A percentile compares a stretch with the other conserved stretches of the same genome.
These are phyloP conservation scores for Komagataella ulmi DNA, from an alignment of 805 yeast genomes.

Conservation along the genomic window DNA sequence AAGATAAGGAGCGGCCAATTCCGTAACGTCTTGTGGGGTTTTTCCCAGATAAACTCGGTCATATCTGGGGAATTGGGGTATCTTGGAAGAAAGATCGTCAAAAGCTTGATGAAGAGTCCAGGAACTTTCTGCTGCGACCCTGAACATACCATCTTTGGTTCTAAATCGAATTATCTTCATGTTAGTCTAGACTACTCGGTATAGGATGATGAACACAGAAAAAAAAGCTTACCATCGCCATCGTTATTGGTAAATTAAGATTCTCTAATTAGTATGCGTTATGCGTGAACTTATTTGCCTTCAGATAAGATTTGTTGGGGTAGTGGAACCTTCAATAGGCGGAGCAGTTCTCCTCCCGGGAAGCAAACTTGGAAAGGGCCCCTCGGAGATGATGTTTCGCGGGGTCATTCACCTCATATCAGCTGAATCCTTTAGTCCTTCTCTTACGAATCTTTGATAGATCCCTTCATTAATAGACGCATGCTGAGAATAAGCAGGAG, in stretches of 20 bases:
- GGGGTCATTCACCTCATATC: neutral
- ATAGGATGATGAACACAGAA: no score
- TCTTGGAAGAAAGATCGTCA: slow-evolving; percentile 9
- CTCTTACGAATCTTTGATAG: neutral
- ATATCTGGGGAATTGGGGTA: slow-evolving; percentile 20
- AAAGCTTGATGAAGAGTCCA: slow-evolving; percentile 10
- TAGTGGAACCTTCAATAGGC: neutral
- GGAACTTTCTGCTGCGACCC: slow-evolving; percentile 29
- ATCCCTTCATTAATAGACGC: neutral
- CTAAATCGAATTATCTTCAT: slow-evolving; percentile 29
- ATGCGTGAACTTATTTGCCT: neutral
- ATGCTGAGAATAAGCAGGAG: neutral
- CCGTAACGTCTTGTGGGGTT: slow-evolving; percentile 24
- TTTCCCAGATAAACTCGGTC: slow-evolving; percentile 19
- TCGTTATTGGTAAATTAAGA: neutral
- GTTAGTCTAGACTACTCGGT: neutral
- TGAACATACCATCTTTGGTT: slow-evolving; percentile 70
- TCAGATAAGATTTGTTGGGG: neutral
- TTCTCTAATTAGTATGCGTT: neutral
- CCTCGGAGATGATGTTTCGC: neutral
- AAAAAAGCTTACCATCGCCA: neutral
- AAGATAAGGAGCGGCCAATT: slow-evolving; percentile 6
- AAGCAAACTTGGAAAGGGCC: neutral
- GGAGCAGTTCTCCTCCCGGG: neutral
- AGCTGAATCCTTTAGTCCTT: neutral